A percentile compares a stretch with the other conserved stretches of the same genome.
Evolutionary conservation across 1,284 basidiomycete species (phyloP).

Genomic region (Trichosporon ovoides): DNA sequence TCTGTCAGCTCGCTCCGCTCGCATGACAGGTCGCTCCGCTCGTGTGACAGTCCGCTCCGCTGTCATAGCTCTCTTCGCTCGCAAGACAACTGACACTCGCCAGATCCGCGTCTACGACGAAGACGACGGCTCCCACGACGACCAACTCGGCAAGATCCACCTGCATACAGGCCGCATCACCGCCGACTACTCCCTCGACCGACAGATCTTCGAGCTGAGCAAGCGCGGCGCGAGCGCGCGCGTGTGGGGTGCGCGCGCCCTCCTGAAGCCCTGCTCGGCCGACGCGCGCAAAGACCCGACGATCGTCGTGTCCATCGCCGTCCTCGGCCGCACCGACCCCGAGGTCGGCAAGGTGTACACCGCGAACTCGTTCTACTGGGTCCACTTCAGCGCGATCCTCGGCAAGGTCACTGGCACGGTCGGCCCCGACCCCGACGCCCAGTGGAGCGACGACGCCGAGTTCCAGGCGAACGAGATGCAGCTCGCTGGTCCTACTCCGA

Average conservation of each 20-base stretch:
- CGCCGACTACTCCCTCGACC: constrained; percentile 21
- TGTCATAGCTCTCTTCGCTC: no score
- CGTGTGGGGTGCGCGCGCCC: constrained; percentile 26
- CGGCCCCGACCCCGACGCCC: constrained; percentile 21
- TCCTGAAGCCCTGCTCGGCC: neutral
- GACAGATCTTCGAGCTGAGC: constrained; percentile 36
- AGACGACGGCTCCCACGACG: constrained; percentile 51
- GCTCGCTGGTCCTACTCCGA: constrained; percentile 52
- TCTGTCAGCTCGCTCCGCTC: no score
- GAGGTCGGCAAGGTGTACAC: constrained; percentile 51
- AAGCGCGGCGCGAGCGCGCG: constrained; percentile 47
- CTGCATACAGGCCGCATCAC: constrained; percentile 26
- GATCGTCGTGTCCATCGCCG: constrained; percentile 39
- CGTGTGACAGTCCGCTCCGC: no score
- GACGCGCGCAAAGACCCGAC: constrained; percentile 15
- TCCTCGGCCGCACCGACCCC: constrained; percentile 47
- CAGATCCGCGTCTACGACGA: constrained; percentile 48
- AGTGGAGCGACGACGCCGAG: constrained; percentile 23
- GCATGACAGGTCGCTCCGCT: no score
- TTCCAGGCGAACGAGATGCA: constrained; percentile 54
- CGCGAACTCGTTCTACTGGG: constrained; percentile 47
- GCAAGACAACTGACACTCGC: neutral
- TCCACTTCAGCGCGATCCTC: constrained; percentile 44
- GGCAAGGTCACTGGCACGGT: constrained; percentile 39
- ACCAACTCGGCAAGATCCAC: constrained; percentile 50